Evolutionary conservation across 2,329 filamentous ascomycete genomes (phyloP).

Genomic region (Mariannaea sp.): DNA sequence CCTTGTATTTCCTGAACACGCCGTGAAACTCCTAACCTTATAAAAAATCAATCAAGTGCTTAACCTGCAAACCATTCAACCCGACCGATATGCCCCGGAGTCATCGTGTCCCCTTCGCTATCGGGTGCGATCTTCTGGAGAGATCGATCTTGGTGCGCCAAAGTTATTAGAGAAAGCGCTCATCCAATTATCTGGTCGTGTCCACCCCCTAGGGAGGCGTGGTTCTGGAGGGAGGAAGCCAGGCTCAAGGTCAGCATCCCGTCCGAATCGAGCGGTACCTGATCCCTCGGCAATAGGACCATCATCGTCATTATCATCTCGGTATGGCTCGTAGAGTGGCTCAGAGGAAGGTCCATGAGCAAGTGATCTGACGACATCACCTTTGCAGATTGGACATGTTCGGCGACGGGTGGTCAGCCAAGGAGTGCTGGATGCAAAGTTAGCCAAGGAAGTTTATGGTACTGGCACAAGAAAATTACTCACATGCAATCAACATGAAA

Average conservation of each 20-base stretch:
- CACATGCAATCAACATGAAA: conserved; percentile 99
- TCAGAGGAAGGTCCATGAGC: conserved; percentile 58
- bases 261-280: conserved; percentile 39
- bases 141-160: conserved; percentile 30
- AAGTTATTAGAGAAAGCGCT: conserved; percentile 43
- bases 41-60: not conserved
- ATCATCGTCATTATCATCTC: conserved; percentile 53
- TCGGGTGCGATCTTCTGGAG: conserved; percentile 36
- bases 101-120: conserved; percentile 6
- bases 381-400: conserved; percentile 99
- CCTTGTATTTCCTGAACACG: conserved; percentile 4
- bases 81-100: not conserved
- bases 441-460: conserved; percentile 24
- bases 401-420: conserved; percentile 94
- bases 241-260: conserved; percentile 50
- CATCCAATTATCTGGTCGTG: conserved; percentile 46
- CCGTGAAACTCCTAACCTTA: conserved; percentile 3
- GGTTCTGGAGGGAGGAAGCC: conserved; percentile 40
- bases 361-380: conserved; percentile 82
- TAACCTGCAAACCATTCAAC: not conserved
- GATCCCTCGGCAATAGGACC: conserved; percentile 46
- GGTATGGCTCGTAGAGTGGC: conserved; percentile 59
- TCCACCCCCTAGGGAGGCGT: conserved; percentile 26
- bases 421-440: conserved; percentile 68
- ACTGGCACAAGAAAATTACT: conserved; percentile 50